phyloP scores from a whole-genome alignment of 768 basidiomycete genomes.

The Candolleomyces aberdarensis region DNA sequence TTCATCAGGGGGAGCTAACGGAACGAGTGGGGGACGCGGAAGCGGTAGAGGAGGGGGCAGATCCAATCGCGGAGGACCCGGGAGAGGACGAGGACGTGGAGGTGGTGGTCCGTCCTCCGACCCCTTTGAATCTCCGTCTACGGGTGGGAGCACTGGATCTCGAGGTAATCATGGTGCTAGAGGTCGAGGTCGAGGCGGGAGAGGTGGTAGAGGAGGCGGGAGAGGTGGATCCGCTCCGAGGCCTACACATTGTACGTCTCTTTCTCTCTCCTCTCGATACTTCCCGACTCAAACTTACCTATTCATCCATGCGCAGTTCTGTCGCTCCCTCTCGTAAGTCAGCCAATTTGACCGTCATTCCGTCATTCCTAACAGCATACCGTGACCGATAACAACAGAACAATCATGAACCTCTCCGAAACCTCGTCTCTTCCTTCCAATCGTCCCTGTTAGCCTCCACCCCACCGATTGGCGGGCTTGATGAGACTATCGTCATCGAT shows the following conservation, averaged over 20 bases:
- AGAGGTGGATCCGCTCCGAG: neutral
- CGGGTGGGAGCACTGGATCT: too few species aligned
- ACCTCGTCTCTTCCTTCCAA: conserved; percentile 35
- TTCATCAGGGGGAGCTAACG: too few species aligned
- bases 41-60: neutral
- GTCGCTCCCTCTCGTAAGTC: neutral
- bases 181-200: neutral
- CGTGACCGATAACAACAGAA: conserved; percentile 11
- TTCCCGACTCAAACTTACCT: too few species aligned
- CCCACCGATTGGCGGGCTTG: conserved; percentile 47
- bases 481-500: conserved; percentile 55
- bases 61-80: neutral
- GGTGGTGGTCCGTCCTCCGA: neutral
- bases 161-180: neutral
- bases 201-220: neutral
- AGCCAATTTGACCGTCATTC: neutral
- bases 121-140: too few species aligned
- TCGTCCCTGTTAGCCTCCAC: conserved; percentile 11
- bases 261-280: neutral
- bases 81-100: neutral
- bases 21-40: neutral
- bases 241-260: neutral
- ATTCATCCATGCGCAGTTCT: neutral
- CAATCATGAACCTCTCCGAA: conserved; percentile 37
- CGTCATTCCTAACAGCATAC: too few species aligned